Conservation (phyloP, 116 monocot species). For the Papilionanthe hybrid region DNA sequence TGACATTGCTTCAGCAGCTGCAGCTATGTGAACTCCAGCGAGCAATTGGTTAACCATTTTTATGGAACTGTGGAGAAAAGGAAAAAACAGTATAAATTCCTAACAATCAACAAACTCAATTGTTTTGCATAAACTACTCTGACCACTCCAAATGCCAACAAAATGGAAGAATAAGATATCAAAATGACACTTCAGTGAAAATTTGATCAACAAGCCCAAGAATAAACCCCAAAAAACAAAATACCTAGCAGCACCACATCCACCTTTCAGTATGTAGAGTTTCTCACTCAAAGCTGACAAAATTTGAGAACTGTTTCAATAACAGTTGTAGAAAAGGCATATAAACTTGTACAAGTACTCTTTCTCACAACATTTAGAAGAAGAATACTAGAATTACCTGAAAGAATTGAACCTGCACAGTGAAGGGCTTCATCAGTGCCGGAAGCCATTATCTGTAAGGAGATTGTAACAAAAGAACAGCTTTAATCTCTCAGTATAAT, state of each 20-base stretch:
- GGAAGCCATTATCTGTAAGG: conserved; percentile 85
- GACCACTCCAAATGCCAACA: background rate
- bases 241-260: conserved; percentile 99
- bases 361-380: background rate
- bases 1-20: conserved; percentile 95
- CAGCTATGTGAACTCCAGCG: conserved; percentile 96
- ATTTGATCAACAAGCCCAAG: background rate
- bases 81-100: background rate
- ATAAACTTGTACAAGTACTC: background rate
- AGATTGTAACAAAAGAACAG: conserved; percentile 6
- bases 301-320: conserved; percentile 2
- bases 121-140: background rate
- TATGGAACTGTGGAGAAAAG: conserved; percentile 58
- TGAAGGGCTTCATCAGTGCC: conserved; percentile 73
- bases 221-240: background rate
- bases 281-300: conserved; percentile 90
- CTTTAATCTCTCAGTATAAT: background rate
- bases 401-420: conserved; percentile 54
- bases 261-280: conserved; percentile 85
- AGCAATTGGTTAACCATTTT: conserved; percentile 99
- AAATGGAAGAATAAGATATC: background rate
- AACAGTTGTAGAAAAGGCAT: background rate
- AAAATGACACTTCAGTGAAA: background rate
- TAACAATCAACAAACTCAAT: background rate
- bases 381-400: conserved; percentile 40